A percentile compares a stretch with the other conserved stretches of the same genome.
Conservation (phyloP, 169 alveolate species). For the Condylostoma magnum region DNA sequence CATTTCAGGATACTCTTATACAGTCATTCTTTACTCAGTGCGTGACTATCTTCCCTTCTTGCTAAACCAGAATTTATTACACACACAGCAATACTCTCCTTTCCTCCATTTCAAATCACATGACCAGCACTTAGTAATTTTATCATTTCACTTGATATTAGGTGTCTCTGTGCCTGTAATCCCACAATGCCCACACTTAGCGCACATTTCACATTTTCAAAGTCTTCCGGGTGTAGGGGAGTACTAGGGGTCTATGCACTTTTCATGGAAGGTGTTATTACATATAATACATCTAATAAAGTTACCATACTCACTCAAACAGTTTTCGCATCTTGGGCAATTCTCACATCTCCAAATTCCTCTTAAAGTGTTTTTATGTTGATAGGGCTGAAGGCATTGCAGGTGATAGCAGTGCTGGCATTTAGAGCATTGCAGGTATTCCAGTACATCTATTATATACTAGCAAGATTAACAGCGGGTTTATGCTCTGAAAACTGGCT, state of each 20-base stretch:
- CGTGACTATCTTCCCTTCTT: conserved; percentile 30
- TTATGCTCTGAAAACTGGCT: neutral
- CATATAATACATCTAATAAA: conserved; percentile 8
- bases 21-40: conserved; percentile 25
- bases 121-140: conserved; percentile 1
- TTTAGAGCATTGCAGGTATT: neutral
- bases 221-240: conserved; percentile 10
- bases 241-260: neutral
- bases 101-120: conserved; percentile 18
- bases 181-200: conserved; percentile 18
- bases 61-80: conserved; percentile 29
- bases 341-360: conserved; percentile 24
- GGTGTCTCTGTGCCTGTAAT: conserved; percentile 3
- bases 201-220: conserved; percentile 21
- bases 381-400: conserved; percentile 16
- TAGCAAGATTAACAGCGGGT: conserved; percentile 9
- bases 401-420: conserved; percentile 16
- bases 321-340: conserved; percentile 27
- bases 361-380: neutral
- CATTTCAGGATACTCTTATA: conserved; percentile 28
- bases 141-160: conserved; percentile 19
- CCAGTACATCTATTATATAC: conserved; percentile 14
- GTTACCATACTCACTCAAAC: conserved; percentile 1
- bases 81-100: conserved; percentile 19
- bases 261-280: conserved; percentile 20